phyloP scores from a whole-genome alignment of 2,329 filamentous ascomycete species.

The Bipolaris zeicola region DNA sequence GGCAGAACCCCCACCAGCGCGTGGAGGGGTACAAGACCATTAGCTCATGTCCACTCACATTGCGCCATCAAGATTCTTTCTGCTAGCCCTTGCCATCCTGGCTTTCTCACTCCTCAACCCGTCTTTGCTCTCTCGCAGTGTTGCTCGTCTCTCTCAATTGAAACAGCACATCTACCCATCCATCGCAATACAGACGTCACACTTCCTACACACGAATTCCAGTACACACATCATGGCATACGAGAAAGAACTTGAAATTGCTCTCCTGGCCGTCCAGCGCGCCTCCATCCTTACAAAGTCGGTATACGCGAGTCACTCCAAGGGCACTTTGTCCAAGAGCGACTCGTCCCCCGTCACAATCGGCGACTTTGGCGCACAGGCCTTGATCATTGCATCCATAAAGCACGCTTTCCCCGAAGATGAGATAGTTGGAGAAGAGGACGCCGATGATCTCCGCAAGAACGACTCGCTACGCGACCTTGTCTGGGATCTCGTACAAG shows the following conservation, averaged over 20 bases:
- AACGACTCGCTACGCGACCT: conserved; percentile 72
- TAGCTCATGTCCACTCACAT: conserved; percentile 31
- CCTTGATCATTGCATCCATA: conserved; percentile 90
- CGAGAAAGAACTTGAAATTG: conserved; percentile 78
- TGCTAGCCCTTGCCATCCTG: conserved; percentile 42
- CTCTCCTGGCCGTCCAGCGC: conserved; percentile 86
- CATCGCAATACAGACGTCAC: conserved; percentile 24
- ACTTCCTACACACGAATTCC: conserved; percentile 12
- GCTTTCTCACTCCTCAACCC: conserved; percentile 38
- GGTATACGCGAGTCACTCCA: conserved; percentile 85
- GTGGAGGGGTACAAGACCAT: conserved; percentile 22
- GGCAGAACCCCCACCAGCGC: conserved; percentile 21
- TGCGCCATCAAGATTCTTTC: conserved; percentile 38
- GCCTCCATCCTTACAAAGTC: conserved; percentile 76
- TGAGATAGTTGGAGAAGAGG: conserved; percentile 93
- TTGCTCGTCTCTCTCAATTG: conserved; percentile 37
- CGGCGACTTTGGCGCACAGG: conserved; percentile 96
- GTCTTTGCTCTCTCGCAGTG: conserved; percentile 36
- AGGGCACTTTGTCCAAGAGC: conserved; percentile 91
- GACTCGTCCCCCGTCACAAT: conserved; percentile 97
- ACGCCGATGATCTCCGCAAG: conserved; percentile 77
- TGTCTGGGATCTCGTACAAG: conserved; percentile 83
- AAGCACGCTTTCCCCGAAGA: conserved; percentile 88
- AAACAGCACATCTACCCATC: conserved; percentile 39
- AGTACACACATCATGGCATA: conserved; percentile 58